A percentile compares a stretch with the other conserved stretches of the same genome.
Conservation (phyloP, 2,329 filamentous ascomycete species). For the Orbilia blumenaviensis region DNA sequence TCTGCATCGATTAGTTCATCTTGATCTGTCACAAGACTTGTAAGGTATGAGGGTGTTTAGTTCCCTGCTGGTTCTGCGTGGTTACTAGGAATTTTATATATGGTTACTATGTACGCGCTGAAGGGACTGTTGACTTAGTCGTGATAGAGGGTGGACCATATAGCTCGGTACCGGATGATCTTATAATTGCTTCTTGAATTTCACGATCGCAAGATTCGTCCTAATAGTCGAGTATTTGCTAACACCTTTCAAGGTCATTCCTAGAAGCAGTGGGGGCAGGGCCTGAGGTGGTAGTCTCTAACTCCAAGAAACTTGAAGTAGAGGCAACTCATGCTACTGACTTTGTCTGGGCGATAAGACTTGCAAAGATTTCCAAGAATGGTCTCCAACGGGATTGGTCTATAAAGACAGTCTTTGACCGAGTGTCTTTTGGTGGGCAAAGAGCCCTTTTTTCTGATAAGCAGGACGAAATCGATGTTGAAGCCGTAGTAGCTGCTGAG, state of each 20-base stretch:
- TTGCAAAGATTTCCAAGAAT: background rate
- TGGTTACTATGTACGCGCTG: too few species aligned
- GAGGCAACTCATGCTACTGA: background rate
- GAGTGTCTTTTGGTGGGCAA: too few species aligned
- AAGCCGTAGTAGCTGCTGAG: background rate
- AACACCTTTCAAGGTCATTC: background rate
- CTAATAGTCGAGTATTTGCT: background rate
- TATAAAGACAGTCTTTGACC: background rate
- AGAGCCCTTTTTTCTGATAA: background rate
- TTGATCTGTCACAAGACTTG: too few species aligned
- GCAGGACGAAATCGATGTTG: background rate
- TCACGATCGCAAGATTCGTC: too few species aligned
- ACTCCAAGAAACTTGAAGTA: background rate
- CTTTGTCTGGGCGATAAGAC: slow-evolving; percentile 1
- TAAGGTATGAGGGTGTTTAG: too few species aligned
- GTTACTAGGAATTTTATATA: too few species aligned
- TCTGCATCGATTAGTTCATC: too few species aligned
- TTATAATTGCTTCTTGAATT: too few species aligned
- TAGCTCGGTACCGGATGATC: too few species aligned
- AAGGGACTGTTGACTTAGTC: too few species aligned
- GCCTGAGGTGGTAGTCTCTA: background rate
- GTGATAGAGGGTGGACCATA: too few species aligned
- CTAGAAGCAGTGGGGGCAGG: background rate
- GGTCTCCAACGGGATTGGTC: background rate
- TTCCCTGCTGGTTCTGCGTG: too few species aligned